phyloP scores from a whole-genome alignment of 305 asterid species.

The Fraxinus paxiana region DNA sequence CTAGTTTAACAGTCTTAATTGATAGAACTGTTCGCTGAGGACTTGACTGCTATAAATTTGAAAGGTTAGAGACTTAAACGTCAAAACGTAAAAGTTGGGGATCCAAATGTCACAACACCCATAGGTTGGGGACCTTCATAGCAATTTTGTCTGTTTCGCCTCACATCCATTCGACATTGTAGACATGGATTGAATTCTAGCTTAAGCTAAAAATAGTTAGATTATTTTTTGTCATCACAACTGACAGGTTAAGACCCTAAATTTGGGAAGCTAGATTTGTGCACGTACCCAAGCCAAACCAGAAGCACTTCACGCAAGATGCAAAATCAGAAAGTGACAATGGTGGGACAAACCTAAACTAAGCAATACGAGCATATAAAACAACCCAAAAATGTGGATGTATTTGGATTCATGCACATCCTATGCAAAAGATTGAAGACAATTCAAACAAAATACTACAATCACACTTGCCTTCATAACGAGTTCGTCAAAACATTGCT shows the following conservation, averaged over 20 bases:
- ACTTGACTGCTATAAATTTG: neutral
- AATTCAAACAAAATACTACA: neutral
- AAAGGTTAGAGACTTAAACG: neutral
- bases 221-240: neutral
- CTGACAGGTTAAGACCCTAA: neutral
- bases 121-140: neutral
- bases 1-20: neutral
- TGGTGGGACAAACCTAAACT: neutral
- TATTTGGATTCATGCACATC: neutral
- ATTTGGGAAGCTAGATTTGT: neutral
- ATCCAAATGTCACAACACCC: neutral
- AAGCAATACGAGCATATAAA: neutral
- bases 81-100: neutral
- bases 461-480: slow-evolving; percentile 58
- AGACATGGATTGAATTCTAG: neutral
- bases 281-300: neutral
- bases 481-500: slow-evolving; percentile 94
- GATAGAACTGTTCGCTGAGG: neutral
- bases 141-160: neutral
- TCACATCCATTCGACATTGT: neutral
- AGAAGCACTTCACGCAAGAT: neutral
- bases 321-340: neutral
- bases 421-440: neutral
- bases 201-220: neutral
- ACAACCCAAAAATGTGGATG: neutral